A percentile compares a stretch with the other conserved stretches of the same genome.
Evolutionary conservation across 2,329 filamentous ascomycete species (phyloP).

Genomic region (Ceratocystis destructans): DNA sequence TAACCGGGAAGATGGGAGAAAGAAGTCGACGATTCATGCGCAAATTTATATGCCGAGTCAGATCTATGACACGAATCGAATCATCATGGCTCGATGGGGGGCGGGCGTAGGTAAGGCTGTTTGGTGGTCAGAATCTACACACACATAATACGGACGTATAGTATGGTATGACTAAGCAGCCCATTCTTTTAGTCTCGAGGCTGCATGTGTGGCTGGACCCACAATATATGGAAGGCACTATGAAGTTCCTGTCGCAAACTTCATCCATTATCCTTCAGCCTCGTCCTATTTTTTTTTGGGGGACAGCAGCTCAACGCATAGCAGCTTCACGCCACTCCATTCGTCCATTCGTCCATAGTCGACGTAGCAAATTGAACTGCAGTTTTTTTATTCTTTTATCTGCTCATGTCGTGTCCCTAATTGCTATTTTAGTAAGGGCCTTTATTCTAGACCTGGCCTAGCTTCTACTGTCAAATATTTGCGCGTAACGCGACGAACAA

Average conservation of each 20-base stretch:
- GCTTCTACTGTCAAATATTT: neutral
- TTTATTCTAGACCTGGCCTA: too few relatives aligned
- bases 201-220: neutral
- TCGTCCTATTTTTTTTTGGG: neutral
- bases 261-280: neutral
- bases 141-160: too few relatives aligned
- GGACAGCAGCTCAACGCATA: neutral
- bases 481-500: slow-evolving; percentile 1
- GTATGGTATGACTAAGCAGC: too few relatives aligned
- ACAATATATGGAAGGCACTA: neutral
- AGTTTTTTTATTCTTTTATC: neutral
- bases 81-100: too few relatives aligned
- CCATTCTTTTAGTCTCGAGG: neutral
- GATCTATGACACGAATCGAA: too few relatives aligned
- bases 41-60: too few relatives aligned
- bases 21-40: too few relatives aligned
- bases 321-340: neutral
- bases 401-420: neutral
- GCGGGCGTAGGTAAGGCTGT: too few relatives aligned
- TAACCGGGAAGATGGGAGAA: too few relatives aligned
- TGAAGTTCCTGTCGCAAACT: neutral
- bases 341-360: neutral
- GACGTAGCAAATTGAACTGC: neutral
- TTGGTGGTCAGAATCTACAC: too few relatives aligned
- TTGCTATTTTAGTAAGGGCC: too few relatives aligned